Percentiles rank a stretch among this genome's conserved stretches.
Evolutionary conservation across 2,329 filamentous ascomycete species (phyloP).

Genomic region (Ascochyta pisi): DNA sequence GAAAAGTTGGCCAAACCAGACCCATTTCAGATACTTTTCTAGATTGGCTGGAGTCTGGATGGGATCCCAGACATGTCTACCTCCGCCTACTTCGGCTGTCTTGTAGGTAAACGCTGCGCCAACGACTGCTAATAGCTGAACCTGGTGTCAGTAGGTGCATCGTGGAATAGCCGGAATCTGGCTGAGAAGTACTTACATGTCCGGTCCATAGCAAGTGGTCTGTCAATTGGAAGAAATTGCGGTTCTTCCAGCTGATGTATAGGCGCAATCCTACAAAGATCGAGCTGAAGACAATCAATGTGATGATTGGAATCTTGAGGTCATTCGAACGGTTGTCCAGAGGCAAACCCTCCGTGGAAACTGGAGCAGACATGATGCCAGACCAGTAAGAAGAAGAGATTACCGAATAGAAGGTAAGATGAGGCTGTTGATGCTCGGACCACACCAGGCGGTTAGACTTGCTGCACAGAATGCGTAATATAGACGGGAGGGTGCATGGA

Average conservation of each 20-base stretch:
- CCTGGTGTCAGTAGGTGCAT: conserved; percentile 4
- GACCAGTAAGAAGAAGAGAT: neutral
- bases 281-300: conserved; percentile 31
- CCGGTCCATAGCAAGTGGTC: conserved; percentile 37
- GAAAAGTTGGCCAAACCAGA: conserved; percentile 35
- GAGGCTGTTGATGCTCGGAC: conserved; percentile 7
- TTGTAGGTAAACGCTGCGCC: conserved; percentile 30
- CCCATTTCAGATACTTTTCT: conserved; percentile 24
- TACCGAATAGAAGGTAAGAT: conserved; percentile 3
- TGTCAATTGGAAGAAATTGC: conserved; percentile 32
- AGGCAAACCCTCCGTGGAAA: conserved; percentile 19
- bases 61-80: conserved; percentile 36
- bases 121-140: conserved; percentile 29
- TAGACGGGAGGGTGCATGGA: conserved; percentile 4
- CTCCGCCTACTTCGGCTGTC: conserved; percentile 28
- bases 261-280: conserved; percentile 31
- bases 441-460: conserved; percentile 12
- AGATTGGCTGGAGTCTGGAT: conserved; percentile 28
- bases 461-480: neutral
- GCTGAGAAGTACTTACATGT: conserved; percentile 20
- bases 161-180: neutral
- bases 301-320: conserved; percentile 32
- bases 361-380: conserved; percentile 22
- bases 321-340: conserved; percentile 32
- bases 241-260: conserved; percentile 28